These are phyloP conservation scores for Brachypodium distachyon DNA, from an alignment of 202 grass and related monocot genomes.

Conservation along the genomic window DNA sequence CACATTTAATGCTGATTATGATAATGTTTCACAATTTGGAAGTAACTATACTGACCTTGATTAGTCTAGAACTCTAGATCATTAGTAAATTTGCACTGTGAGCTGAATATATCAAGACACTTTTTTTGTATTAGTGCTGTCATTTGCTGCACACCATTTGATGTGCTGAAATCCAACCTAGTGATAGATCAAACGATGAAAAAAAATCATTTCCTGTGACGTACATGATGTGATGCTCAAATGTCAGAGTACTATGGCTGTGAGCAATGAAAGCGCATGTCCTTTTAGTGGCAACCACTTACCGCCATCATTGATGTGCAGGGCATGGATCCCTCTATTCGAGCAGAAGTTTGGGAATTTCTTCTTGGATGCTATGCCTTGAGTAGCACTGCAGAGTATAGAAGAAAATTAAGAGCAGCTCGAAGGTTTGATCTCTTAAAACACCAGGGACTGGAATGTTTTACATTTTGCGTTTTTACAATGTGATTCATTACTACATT, in stretches of 20 bases:
- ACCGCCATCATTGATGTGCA: constrained; percentile 27
- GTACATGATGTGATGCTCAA: not conserved
- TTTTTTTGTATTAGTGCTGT: not conserved
- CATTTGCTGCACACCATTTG: not conserved
- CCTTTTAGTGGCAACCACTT: not conserved
- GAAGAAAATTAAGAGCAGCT: constrained; percentile 64
- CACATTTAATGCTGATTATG: not conserved
- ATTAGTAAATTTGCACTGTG: not conserved
- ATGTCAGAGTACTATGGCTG: no score
- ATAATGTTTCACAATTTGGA: not conserved
- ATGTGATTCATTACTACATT: not conserved
- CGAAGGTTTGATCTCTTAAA: constrained; percentile 51
- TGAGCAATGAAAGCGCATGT: not conserved
- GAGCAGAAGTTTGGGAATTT: constrained; percentile 96
- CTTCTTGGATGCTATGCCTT: constrained; percentile 94
- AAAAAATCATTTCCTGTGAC: not conserved
- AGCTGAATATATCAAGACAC: not conserved
- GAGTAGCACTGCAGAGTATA: constrained; percentile 69
- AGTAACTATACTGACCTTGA: not conserved
- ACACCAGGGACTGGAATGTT: not conserved
- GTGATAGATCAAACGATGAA: not conserved
- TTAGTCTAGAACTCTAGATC: not conserved
- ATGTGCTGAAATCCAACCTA: not conserved
- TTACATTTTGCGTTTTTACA: not conserved
- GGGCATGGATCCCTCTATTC: constrained; percentile 91